Conservation (phyloP, 495 filamentous ascomycete species). For the Barbatosphaeria neglecta region DNA sequence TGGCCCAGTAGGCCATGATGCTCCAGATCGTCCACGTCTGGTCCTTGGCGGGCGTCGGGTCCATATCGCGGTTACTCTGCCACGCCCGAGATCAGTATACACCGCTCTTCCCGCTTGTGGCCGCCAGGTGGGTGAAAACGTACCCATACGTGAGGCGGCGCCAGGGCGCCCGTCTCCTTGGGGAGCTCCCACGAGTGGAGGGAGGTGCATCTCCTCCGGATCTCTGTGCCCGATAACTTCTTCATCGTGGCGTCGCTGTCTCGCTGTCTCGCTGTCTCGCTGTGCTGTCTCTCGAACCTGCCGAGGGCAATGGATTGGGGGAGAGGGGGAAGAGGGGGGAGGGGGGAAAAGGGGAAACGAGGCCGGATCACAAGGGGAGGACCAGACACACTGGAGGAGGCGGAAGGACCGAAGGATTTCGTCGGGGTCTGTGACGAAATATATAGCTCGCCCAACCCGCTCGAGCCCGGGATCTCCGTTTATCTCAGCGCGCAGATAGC, state of each 20-base stretch:
- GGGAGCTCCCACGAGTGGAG: slow-evolving; percentile 34
- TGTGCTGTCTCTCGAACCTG: not conserved
- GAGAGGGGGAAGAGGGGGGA: not conserved
- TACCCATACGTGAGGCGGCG: slow-evolving; percentile 36
- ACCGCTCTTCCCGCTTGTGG: too few relatives aligned
- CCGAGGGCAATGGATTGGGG: not conserved
- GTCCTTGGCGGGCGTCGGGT: slow-evolving; percentile 33
- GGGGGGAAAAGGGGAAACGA: not conserved
- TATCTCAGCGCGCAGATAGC: too few relatives aligned
- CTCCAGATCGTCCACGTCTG: slow-evolving; percentile 39
- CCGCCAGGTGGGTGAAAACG: too few relatives aligned
- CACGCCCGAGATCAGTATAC: slow-evolving; percentile 1
- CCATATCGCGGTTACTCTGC: slow-evolving; percentile 13
- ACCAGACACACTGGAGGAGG: not conserved
- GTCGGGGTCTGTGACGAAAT: not conserved
- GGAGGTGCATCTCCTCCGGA: slow-evolving; percentile 20
- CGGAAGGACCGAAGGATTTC: not conserved
- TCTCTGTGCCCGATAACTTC: not conserved
- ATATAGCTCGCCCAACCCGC: not conserved
- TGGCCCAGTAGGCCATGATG: slow-evolving; percentile 48
- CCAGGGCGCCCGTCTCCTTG: slow-evolving; percentile 35
- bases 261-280: too few relatives aligned
- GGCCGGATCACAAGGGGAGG: not conserved
- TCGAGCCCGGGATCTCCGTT: not conserved
- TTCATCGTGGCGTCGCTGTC: slow-evolving; percentile 2